phyloP scores from a whole-genome alignment of 2,329 filamentous ascomycete species.

The Cryphonectria naterciae region DNA sequence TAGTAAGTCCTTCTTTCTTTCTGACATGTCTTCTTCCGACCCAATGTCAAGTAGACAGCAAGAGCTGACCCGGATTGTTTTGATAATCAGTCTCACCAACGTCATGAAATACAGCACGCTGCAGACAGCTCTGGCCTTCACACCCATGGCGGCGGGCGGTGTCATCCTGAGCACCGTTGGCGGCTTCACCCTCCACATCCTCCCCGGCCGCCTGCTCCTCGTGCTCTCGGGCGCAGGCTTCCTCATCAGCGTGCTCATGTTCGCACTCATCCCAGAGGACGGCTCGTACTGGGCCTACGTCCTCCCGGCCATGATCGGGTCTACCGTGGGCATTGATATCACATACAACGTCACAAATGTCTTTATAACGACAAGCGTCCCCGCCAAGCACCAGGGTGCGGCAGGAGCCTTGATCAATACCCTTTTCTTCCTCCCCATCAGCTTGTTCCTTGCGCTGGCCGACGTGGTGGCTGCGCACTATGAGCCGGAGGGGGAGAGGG shows the following conservation, averaged over 20 bases:
- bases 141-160: conserved; percentile 70
- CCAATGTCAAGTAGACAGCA: conserved; percentile 47
- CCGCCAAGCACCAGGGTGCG: conserved; percentile 68
- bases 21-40: conserved; percentile 30
- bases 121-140: conserved; percentile 69
- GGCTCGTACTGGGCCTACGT: conserved; percentile 74
- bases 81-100: conserved; percentile 55
- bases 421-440: conserved; percentile 72
- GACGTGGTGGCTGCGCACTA: conserved; percentile 58
- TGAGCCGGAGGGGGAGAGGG: conserved; percentile 44
- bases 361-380: conserved; percentile 75
- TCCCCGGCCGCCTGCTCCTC: conserved; percentile 66
- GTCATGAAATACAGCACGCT: conserved; percentile 64
- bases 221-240: conserved; percentile 64
- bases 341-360: conserved; percentile 76
- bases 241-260: conserved; percentile 61
- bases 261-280: conserved; percentile 64
- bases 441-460: conserved; percentile 70
- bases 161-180: conserved; percentile 65
- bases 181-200: conserved; percentile 68
- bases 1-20: conserved; percentile 59
- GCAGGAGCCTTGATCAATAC: conserved; percentile 74
- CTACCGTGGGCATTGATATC: conserved; percentile 75
- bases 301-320: conserved; percentile 71
- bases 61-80: conserved; percentile 43